Conservation (phyloP, 768 basidiomycete genomes). For the Lactarius sp. region DNA sequence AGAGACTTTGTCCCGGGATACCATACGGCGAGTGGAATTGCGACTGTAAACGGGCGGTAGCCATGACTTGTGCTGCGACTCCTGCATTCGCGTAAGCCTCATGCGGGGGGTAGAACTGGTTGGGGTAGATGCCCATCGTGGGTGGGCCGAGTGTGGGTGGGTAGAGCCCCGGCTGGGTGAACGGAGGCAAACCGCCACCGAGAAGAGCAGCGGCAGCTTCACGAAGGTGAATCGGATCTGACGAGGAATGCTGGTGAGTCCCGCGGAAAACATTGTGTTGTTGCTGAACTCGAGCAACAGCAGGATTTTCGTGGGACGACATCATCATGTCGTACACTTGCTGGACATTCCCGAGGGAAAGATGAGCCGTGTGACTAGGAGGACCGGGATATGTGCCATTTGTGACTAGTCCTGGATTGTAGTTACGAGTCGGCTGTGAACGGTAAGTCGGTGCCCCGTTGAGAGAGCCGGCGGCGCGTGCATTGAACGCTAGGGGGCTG, state of each 20-base stretch:
- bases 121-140: slow-evolving; percentile 57
- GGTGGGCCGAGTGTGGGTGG: slow-evolving; percentile 40
- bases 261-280: slow-evolving; percentile 70
- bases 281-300: slow-evolving; percentile 73
- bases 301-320: slow-evolving; percentile 50
- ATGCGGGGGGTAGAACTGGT: slow-evolving; percentile 61
- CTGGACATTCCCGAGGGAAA: slow-evolving; percentile 69
- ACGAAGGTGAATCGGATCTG: slow-evolving; percentile 72
- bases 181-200: slow-evolving; percentile 51
- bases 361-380: slow-evolving; percentile 58
- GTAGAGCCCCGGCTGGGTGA: slow-evolving; percentile 53
- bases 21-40: slow-evolving; percentile 51
- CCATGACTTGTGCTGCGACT: slow-evolving; percentile 46
- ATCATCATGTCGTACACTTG: slow-evolving; percentile 73
- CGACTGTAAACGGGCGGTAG: slow-evolving; percentile 50
- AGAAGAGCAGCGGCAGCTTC: slow-evolving; percentile 60
- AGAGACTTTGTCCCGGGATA: slow-evolving; percentile 22
- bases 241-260: slow-evolving; percentile 77
- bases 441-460: slow-evolving; percentile 54
- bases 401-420: slow-evolving; percentile 50
- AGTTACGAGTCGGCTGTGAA: slow-evolving; percentile 49
- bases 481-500: slow-evolving; percentile 34
- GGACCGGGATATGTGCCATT: slow-evolving; percentile 38
- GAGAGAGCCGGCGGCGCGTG: slow-evolving; percentile 50
- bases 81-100: slow-evolving; percentile 48